phyloP scores from a whole-genome alignment of 2,329 filamentous ascomycete species.

The Cytospora leucostoma region DNA sequence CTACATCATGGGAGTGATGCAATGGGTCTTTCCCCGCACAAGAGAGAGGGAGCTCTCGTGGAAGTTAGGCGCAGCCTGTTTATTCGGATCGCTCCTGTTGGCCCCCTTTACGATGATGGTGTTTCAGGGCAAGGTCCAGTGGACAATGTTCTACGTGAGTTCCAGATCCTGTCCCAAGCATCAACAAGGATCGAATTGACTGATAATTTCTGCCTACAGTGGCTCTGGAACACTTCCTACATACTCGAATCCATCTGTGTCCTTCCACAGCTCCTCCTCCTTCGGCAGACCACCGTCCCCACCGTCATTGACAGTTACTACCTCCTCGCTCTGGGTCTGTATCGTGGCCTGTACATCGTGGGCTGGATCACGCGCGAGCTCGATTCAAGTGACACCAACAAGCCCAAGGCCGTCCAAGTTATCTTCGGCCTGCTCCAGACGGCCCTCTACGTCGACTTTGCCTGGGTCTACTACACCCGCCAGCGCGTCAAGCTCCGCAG shows the following conservation, averaged over 20 bases:
- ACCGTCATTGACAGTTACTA: slow-evolving; percentile 98
- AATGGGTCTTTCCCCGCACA: slow-evolving; percentile 82
- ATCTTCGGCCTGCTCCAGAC: slow-evolving; percentile 90
- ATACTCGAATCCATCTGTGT: slow-evolving; percentile 90
- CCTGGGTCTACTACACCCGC: slow-evolving; percentile 93
- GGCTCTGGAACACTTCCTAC: slow-evolving; percentile 84
- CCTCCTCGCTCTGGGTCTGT: slow-evolving; percentile 81
- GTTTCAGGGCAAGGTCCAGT: slow-evolving; percentile 53
- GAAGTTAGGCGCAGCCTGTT: slow-evolving; percentile 76
- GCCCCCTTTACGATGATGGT: slow-evolving; percentile 74
- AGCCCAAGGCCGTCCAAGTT: slow-evolving; percentile 71
- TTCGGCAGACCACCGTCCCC: slow-evolving; percentile 91
- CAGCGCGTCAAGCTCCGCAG: slow-evolving; percentile 91
- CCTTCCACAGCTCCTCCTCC: slow-evolving; percentile 84
- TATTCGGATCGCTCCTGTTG: slow-evolving; percentile 64
- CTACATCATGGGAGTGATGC: slow-evolving; percentile 88
- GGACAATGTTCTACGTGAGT: slow-evolving; percentile 55
- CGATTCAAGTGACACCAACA: slow-evolving; percentile 54
- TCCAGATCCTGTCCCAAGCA: background rate
- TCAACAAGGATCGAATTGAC: slow-evolving; percentile 7
- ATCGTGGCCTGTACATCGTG: slow-evolving; percentile 84
- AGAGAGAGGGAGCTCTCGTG: slow-evolving; percentile 89
- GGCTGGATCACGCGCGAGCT: slow-evolving; percentile 81
- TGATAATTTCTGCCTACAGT: slow-evolving; percentile 49
- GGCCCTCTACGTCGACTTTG: slow-evolving; percentile 87